Percentiles rank a stretch among this genome's conserved stretches.
phyloP scores from a whole-genome alignment of 495 filamentous ascomycete species.

The Tricharina praecox region DNA sequence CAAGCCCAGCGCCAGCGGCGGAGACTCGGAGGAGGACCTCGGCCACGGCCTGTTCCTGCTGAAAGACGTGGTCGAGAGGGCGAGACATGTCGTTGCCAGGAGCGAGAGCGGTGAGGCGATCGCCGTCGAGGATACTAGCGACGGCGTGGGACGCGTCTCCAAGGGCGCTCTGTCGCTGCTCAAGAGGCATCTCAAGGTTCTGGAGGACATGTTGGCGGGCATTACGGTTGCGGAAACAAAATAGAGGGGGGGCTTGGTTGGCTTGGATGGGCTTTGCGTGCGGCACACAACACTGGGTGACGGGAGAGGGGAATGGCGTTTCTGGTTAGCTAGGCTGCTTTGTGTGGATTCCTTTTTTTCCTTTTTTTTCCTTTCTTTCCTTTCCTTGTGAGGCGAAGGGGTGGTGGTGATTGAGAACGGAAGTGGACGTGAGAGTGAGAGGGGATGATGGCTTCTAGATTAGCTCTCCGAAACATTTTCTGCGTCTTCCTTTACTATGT shows the following conservation, averaged over 20 bases:
- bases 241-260: not conserved
- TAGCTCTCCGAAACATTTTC: too few relatives aligned
- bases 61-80: constrained; percentile 16
- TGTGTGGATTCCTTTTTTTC: too few relatives aligned
- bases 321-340: too few relatives aligned
- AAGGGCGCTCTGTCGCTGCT: constrained; percentile 30
- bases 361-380: too few relatives aligned
- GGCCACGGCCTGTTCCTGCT: constrained; percentile 14
- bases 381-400: too few relatives aligned
- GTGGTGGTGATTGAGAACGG: too few relatives aligned
- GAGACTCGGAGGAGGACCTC: constrained; percentile 4
- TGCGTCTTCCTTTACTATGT: too few relatives aligned
- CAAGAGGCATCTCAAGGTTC: constrained; percentile 27
- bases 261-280: too few relatives aligned
- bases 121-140: constrained; percentile 5
- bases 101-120: constrained; percentile 7
- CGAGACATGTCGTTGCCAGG: constrained; percentile 10
- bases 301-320: too few relatives aligned
- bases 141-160: constrained; percentile 23
- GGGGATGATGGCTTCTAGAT: too few relatives aligned
- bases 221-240: not conserved
- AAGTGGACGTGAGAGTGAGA: too few relatives aligned
- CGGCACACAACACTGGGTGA: too few relatives aligned
- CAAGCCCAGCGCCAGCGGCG: not conserved
- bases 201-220: constrained; percentile 26